Base-by-base conservation (phyloP, 1,284 basidiomycete species). In the Schizopora paradoxa region DNA sequence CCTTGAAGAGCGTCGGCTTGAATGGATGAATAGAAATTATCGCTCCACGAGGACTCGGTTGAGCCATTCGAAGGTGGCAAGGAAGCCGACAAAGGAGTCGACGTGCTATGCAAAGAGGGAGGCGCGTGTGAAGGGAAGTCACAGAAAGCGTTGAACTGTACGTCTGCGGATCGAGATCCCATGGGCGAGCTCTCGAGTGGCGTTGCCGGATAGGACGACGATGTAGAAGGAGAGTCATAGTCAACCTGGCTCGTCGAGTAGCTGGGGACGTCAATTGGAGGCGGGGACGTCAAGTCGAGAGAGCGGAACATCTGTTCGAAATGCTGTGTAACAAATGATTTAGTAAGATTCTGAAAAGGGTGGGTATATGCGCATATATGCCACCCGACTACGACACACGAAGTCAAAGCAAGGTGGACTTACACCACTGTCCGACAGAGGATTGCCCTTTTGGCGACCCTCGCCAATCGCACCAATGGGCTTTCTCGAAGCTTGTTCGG, bases 291-390 rank as follows among this genome's bases (percentile, higher is more conserved):
- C 54, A 87, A 76, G 58, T 87, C 79, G 43, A 88, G 69, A 19
- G 82, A 77, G 35, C 85, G 79, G 44, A 88, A 67, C 34, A 88
- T 71, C 63, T 86, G 82, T 56, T 85, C 82, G 52, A 87, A 79
- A 57, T 85, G 82, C 83, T 87, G 49, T 3, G 38, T 18, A 56
- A 53, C 25, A 14, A 52, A 48, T 41, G 29, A 19, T 36, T 55
- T 34, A 55, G 45, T 51, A 22, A 46, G 51, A 56, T 52, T 48
- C 53, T 55, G 56, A 51, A 54, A 50, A 51, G 39, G 51, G 54
- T 21, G 34, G 39, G 48, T 47, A 43, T 43, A 54, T 37, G 40
- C 51, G 53, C 47, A 55, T 58, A 52, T 48, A 62, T 51, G 37
- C 52, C 52, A 51, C 56, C 45, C 33, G 37, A 41, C 11, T 32